Evolutionary conservation across 768 basidiomycete genomes (phyloP).

Genomic region (Terana coerulea): DNA sequence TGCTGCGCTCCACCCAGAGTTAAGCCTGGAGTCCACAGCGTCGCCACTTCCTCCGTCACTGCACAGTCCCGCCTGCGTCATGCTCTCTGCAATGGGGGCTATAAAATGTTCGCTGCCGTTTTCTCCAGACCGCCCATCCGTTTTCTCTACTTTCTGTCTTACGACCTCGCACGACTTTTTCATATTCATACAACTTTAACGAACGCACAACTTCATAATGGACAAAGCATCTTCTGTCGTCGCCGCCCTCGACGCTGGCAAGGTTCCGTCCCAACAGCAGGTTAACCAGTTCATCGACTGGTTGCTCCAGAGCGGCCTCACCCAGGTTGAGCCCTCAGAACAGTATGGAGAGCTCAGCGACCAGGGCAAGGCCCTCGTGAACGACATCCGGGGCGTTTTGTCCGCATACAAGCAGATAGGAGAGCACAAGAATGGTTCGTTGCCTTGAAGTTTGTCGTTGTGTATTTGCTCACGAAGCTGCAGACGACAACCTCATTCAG

Average conservation of each 20-base stretch:
- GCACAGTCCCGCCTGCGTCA: neutral
- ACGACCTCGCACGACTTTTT: slow-evolving; percentile 3
- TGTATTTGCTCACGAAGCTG: too few species aligned
- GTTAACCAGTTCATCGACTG: slow-evolving; percentile 50
- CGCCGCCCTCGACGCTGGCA: slow-evolving; percentile 69
- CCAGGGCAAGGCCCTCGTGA: slow-evolving; percentile 50
- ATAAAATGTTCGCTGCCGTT: neutral
- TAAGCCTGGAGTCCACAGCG: neutral
- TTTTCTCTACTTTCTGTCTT: neutral
- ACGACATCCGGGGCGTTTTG: slow-evolving; percentile 49
- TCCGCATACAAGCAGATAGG: slow-evolving; percentile 53
- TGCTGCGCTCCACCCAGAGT: slow-evolving; percentile 5
- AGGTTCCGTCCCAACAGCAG: slow-evolving; percentile 63
- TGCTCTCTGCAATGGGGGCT: neutral
- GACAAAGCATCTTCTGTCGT: slow-evolving; percentile 58
- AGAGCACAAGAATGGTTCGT: slow-evolving; percentile 52
- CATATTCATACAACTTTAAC: neutral
- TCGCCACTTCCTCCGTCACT: slow-evolving; percentile 7
- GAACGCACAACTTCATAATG: slow-evolving; percentile 35
- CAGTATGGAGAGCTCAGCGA: slow-evolving; percentile 44
- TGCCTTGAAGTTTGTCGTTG: neutral
- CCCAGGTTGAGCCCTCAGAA: slow-evolving; percentile 38
- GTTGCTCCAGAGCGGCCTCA: slow-evolving; percentile 45
- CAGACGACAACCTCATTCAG: slow-evolving; percentile 65
- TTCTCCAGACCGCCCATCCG: neutral